Evolutionary conservation across 164 flowering plant genomes (phyloP), one percentile per base, ranked within the genome.

Genomic region (Nelumbo lutea): DNA sequence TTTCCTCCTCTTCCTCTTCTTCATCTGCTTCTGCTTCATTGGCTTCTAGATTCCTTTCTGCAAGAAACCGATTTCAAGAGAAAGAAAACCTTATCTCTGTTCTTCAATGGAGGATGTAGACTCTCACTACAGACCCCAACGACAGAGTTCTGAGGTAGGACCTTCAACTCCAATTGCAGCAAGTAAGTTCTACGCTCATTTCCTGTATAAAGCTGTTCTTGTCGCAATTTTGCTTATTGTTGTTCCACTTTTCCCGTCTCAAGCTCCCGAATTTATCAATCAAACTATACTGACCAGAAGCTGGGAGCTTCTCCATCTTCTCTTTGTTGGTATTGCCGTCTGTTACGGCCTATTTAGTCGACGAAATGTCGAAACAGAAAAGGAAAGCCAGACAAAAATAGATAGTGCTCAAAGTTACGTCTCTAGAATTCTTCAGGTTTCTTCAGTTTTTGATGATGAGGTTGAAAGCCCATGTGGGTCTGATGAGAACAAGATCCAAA

Each of bases 281-380:
- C 89, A 90, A 62, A 77, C 81, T 4, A 10, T 85, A 2, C 58
- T 83, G 57, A 73, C 79, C 42, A 79, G 87, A 80, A 79, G 85
- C 72, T 95, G 97, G 97, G 99, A 95, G 83, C 87, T 95, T 74
- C 80, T 95, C 8, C 97, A 90, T 77, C 90, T 94, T 58, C 72
- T 91, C 7, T 80, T 91, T 61, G 97, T 91, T 14, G 99, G 99
- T 2, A 83, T 92, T 45, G 98, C 96, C 4, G 86, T 95, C 68
- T 90, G 94, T 47, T 95, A 95, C 62, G 98, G 99, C 6, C 79
- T 95, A 0, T 92, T 95, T 68, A 88, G 99, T 82, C 77, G 85
- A n/a, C 62, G 84, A 70, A 87, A 80, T 66, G 79, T 79, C 3
- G 89, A 86, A 15, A 53, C 66, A 1, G 89, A 86, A 38, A 85